A percentile compares a stretch with the other conserved stretches of the same genome.
Conservation (phyloP, 208 protist species). For the Wallacemonas collosoma region DNA sequence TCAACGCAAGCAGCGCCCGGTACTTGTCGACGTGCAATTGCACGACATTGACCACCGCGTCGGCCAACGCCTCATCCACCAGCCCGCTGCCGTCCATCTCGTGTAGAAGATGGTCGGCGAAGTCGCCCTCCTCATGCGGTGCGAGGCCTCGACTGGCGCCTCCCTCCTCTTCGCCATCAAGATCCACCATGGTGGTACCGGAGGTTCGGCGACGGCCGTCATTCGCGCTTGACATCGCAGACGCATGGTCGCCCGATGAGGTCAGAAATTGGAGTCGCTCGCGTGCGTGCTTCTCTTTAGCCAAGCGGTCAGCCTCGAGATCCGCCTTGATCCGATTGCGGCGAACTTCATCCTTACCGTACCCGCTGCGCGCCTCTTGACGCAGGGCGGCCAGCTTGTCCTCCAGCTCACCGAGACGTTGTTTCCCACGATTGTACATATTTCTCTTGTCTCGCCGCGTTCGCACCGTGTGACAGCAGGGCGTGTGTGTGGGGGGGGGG, state of each 20-base stretch:
- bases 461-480: too few relatives aligned
- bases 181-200: neutral
- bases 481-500: too few relatives aligned
- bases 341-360: constrained; percentile 39
- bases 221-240: neutral
- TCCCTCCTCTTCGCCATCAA: neutral
- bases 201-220: neutral
- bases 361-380: constrained; percentile 32
- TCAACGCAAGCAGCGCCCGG: constrained; percentile 19
- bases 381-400: constrained; percentile 28
- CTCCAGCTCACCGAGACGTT: constrained; percentile 21
- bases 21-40: constrained; percentile 11
- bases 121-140: constrained; percentile 25
- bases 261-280: constrained; percentile 3
- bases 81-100: neutral
- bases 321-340: constrained; percentile 42
- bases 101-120: constrained; percentile 3
- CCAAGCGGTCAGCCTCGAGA: constrained; percentile 22
- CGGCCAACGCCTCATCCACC: neutral
- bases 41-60: neutral
- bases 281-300: constrained; percentile 1
- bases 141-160: constrained; percentile 12
- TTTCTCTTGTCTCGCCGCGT: neutral
- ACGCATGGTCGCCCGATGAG: too few relatives aligned
- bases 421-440: constrained; percentile 17